phyloP scores from a whole-genome alignment of 2,329 filamentous ascomycete genomes.

The Lachnellula cervina region DNA sequence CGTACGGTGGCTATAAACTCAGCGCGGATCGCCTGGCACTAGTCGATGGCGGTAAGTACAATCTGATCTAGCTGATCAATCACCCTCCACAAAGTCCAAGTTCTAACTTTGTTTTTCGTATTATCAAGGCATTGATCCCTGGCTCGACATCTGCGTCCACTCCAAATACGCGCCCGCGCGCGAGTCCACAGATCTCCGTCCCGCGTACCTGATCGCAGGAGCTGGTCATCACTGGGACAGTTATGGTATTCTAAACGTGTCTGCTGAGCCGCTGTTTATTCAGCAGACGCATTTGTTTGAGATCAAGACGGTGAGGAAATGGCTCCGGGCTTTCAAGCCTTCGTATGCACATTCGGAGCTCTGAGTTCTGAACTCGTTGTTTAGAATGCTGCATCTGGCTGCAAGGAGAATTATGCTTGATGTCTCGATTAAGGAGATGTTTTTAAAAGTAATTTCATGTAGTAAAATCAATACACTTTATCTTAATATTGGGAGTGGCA shows the following conservation, averaged over 20 bases:
- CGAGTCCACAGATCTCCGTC: slow-evolving; percentile 39
- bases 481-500: too few relatives aligned
- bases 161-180: slow-evolving; percentile 38
- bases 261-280: slow-evolving; percentile 46
- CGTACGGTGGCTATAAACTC: slow-evolving; percentile 44
- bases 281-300: slow-evolving; percentile 47
- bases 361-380: background rate
- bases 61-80: background rate
- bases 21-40: slow-evolving; percentile 44
- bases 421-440: too few relatives aligned
- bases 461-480: too few relatives aligned
- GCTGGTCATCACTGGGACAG: slow-evolving; percentile 47
- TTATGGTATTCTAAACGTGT: slow-evolving; percentile 30
- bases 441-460: too few relatives aligned
- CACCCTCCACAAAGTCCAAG: background rate
- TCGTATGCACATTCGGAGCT: background rate
- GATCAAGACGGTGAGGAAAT: slow-evolving; percentile 41
- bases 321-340: slow-evolving; percentile 25
- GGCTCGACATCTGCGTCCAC: slow-evolving; percentile 49
- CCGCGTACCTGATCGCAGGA: slow-evolving; percentile 45
- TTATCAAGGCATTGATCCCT: slow-evolving; percentile 38
- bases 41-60: slow-evolving; percentile 43
- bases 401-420: too few relatives aligned
- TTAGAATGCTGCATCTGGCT: too few relatives aligned
- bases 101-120: too few relatives aligned